Conservation (phyloP, 306 rosid species). For the Quercus cerris region DNA sequence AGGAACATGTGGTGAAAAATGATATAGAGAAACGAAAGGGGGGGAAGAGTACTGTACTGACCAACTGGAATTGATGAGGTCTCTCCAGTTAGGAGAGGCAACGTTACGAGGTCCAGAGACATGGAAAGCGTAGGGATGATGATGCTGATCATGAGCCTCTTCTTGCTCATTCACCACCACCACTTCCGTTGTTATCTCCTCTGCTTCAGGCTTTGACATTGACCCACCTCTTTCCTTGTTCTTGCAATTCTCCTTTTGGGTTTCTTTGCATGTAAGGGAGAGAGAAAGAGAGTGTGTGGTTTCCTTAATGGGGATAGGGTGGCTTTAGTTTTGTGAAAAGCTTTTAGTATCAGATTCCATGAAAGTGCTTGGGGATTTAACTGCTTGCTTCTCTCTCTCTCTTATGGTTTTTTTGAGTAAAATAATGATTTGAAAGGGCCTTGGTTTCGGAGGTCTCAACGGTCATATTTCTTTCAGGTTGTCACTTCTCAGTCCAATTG, state of each 20-base stretch:
- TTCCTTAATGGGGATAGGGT: constrained; percentile 21
- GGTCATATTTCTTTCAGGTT: constrained; percentile 47
- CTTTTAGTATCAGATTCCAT: constrained; percentile 38
- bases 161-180: constrained; percentile 4
- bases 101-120: constrained; percentile 92
- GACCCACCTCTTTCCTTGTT: background rate
- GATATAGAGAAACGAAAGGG: constrained; percentile 18
- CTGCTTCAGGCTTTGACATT: constrained; percentile 34
- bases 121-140: constrained; percentile 75
- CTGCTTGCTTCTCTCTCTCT: background rate
- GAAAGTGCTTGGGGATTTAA: background rate
- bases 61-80: constrained; percentile 80
- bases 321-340: constrained; percentile 1
- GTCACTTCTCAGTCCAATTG: background rate
- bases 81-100: constrained; percentile 76
- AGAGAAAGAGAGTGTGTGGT: background rate
- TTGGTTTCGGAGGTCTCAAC: constrained; percentile 30
- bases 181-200: constrained; percentile 10
- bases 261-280: constrained; percentile 24
- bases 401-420: background rate
- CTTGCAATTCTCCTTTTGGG: constrained; percentile 11
- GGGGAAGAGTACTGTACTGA: constrained; percentile 19
- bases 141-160: constrained; percentile 25
- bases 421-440: constrained; percentile 21
- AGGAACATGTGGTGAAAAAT: background rate